Evolutionary conservation across 176 grass and related monocot genomes (phyloP), one percentile per base, ranked within the genome.

Genomic region (Ampelocalamus luodianensis): DNA sequence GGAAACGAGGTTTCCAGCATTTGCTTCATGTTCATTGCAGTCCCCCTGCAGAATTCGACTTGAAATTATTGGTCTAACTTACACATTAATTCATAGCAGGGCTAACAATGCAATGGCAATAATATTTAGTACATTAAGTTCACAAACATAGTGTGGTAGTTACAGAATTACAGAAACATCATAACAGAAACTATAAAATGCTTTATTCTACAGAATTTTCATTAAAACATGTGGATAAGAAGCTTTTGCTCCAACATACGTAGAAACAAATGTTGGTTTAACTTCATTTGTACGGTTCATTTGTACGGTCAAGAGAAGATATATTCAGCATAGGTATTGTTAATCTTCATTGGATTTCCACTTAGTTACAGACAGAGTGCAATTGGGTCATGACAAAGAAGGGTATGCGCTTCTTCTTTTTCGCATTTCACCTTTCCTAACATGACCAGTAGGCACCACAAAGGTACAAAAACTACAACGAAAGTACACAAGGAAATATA

Each of bases 1-100:
- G 96, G 91, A 89, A 93, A 98, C 26, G 91, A 90, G 36, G 85
- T 80, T 64, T 98, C 96, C 53, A 98, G 60, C 93, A 98, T 92
- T 76, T 79, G 79, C 75, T 98, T 94, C 91, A 89, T 84, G 55
- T 91, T 98, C 85, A 98, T 85, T 77, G 96, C 96, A 83, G 13
- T 98, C 42, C 96, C 96, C 90, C 96, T 98, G 71, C 78, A 91
- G 15, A 86, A 81, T 80, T 78, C 49, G 34, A 70, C 29, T 68
- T 20, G 8, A 77, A 77, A 58, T 76, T 80, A 85, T 76, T 26
- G 36, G 39, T 68, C 6, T 77, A 38, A 18, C 13, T 26, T 53
- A 27, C n/a, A 66, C 6, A 65, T 60, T 43, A 37, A 67, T 66
- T 58, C 43, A 74, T n/a, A 40, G 1, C 7, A 72, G 38, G 29